Percentiles rank a stretch among this genome's conserved stretches.
Conservation (phyloP, 495 filamentous ascomycete genomes). For the Penicillium macrosclerotiorum region DNA sequence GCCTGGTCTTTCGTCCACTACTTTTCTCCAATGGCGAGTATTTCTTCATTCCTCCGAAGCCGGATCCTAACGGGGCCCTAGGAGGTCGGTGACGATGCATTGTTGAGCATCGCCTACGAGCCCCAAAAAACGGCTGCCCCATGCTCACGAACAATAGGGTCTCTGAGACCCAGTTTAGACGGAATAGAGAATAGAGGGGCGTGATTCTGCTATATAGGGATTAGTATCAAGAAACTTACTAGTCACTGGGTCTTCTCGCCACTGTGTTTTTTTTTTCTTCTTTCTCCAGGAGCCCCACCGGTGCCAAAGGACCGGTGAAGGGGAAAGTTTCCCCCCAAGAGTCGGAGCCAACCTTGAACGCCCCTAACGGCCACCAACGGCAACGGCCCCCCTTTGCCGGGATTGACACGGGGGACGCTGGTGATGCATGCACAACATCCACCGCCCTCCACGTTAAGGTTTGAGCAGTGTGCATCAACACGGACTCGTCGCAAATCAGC, state of each 20-base stretch:
- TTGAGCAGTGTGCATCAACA: not conserved
- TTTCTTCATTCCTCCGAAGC: too few species aligned
- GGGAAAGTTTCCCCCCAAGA: conserved; percentile 7
- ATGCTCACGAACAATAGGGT: too few species aligned
- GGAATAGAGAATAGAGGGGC: too few species aligned
- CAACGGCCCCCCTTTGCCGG: conserved; percentile 14
- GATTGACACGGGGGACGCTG: conserved; percentile 15
- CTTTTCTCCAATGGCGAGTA: too few species aligned
- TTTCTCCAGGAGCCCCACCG: not conserved
- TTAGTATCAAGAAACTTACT: too few species aligned
- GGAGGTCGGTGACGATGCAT: not conserved
- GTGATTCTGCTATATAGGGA: too few species aligned
- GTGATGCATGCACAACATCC: conserved; percentile 27
- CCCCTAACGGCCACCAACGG: conserved; percentile 23
- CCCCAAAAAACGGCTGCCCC: too few species aligned
- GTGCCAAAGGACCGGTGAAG: conserved; percentile 9
- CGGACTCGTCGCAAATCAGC: not conserved
- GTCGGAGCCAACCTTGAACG: conserved; percentile 1
- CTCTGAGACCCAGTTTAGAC: too few species aligned
- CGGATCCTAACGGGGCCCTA: too few species aligned
- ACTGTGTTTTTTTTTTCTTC: not conserved
- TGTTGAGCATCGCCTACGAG: too few species aligned
- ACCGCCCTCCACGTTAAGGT: conserved; percentile 1
- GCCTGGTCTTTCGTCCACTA: too few species aligned
- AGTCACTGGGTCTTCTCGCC: not conserved